Conservation (phyloP, 1,139 yeast genomes). For the Sugiyamaella xylanicola region DNA sequence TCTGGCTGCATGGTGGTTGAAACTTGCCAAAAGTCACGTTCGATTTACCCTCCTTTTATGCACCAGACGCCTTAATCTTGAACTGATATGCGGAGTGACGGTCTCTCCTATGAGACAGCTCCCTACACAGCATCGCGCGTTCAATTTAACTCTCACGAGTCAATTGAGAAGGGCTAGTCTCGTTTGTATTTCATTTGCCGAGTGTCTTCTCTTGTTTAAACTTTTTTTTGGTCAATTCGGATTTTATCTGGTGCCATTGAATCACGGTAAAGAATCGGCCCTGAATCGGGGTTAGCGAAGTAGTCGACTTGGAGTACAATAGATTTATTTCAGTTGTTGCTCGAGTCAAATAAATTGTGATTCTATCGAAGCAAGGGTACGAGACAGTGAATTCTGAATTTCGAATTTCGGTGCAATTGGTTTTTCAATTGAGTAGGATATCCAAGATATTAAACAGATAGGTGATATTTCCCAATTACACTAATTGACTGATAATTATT, state of each 20-base stretch:
- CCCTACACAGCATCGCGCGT: not conserved
- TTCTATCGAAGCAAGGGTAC: no score
- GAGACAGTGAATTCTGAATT: no score
- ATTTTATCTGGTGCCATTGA: not conserved
- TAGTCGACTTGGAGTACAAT: no score
- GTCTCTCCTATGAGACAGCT: not conserved
- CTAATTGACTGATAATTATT: no score
- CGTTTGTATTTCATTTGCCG: not conserved
- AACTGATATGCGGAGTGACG: conserved; percentile 9
- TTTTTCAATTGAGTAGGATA: no score
- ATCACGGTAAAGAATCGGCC: not conserved
- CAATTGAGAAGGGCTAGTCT: not conserved
- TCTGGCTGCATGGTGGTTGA: not conserved
- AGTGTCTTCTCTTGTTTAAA: not conserved
- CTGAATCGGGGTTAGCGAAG: no score
- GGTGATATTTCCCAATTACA: no score
- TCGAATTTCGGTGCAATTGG: no score
- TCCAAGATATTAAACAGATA: no score
- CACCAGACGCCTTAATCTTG: conserved; percentile 17
- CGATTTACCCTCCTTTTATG: conserved; percentile 15
- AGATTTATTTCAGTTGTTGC: no score
- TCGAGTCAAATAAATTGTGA: no score
- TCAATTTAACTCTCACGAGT: not conserved
- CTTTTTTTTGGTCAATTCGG: not conserved
- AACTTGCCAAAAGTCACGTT: not conserved